These are phyloP conservation scores for Fraxinus dipetala DNA, from an alignment of 305 asterid species.

Conservation along the genomic window DNA sequence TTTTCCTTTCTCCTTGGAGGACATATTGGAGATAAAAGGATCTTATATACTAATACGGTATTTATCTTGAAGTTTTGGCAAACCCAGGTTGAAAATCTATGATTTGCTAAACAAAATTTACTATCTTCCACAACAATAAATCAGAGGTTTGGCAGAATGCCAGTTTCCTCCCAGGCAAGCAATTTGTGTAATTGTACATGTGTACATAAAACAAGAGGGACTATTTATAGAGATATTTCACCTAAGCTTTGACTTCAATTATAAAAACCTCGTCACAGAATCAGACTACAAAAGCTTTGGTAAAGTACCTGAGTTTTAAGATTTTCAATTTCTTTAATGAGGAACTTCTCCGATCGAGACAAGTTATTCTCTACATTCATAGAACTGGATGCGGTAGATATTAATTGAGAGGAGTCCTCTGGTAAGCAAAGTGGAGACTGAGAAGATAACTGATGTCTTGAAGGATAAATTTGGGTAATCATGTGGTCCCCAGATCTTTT, in stretches of 20 bases:
- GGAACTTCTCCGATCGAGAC: slow-evolving; percentile 25
- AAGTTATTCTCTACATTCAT: slow-evolving; percentile 17
- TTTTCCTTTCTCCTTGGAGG: neutral
- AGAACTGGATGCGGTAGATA: slow-evolving; percentile 9
- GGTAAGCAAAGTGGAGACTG: slow-evolving; percentile 21
- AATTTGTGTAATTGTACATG: neutral
- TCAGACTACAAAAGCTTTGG: neutral
- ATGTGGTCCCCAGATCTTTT: slow-evolving; percentile 9
- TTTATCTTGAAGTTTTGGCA: neutral
- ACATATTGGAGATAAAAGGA: neutral
- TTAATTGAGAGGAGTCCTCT: slow-evolving; percentile 11
- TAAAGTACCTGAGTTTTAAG: slow-evolving; percentile 38
- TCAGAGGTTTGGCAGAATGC: neutral
- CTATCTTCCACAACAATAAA: neutral
- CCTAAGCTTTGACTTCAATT: neutral
- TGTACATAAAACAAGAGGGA: neutral
- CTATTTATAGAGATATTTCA: neutral
- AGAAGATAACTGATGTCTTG: slow-evolving; percentile 19
- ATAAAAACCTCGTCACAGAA: neutral
- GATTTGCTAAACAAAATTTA: neutral
- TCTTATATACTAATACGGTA: neutral
- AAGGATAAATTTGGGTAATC: slow-evolving; percentile 10
- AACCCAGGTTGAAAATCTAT: neutral
- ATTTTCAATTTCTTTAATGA: slow-evolving; percentile 34
- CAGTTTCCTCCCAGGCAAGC: neutral